Evolutionary conservation across 805 yeast species (phyloP), one percentile per base, ranked within the genome.

Genomic region (Yamadazyma endophytica): DNA sequence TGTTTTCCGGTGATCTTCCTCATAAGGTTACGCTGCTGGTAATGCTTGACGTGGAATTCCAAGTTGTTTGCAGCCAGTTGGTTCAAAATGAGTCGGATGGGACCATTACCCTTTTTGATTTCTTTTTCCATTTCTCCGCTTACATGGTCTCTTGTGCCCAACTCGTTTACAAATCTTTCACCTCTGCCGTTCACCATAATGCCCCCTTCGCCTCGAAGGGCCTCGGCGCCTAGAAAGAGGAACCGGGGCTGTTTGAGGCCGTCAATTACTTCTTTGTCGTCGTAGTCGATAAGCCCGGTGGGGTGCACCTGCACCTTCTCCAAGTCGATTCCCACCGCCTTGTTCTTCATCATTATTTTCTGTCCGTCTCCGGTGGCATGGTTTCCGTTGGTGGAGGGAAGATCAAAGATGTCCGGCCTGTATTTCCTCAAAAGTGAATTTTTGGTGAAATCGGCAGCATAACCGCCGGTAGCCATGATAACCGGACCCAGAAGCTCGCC

Each of bases 301-400:
- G 84, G 84, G 43, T 78, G 83, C 15, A 78, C 79, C 50, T 78
- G 84, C 26, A 78, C 76, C 46, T 77, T 73, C 33, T 77, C 82
- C 64, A 77, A 56, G 49, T 77, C 83, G 33, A 77, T 64, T n/a
- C 75, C 73, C 21, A 64, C 54, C 8, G 78, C 83, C 6, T 74
- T 66, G 33, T 70, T 58, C 28, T 61, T 61, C 53, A 71, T 57
- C 42, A 75, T 61, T 39, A 77, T 64, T 39, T 73, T 73, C 36
- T 75, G 78, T 3, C 82, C 82, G 47, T 78, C 82, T 3, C 82
- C 79, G 7, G 80, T 73, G 9, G 80, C 79, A 39, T 74, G 79
- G 19, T 61, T 66, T 7, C 81, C 79, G 46, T 78, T 78, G 9
- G 83, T 77, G 1, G 79, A 66, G 1, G 83, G 79, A 22, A 73